Evolutionary conservation across 371 early-diverging fungal genomes (phyloP).

Genomic region (Rhizomucor pusillus): DNA sequence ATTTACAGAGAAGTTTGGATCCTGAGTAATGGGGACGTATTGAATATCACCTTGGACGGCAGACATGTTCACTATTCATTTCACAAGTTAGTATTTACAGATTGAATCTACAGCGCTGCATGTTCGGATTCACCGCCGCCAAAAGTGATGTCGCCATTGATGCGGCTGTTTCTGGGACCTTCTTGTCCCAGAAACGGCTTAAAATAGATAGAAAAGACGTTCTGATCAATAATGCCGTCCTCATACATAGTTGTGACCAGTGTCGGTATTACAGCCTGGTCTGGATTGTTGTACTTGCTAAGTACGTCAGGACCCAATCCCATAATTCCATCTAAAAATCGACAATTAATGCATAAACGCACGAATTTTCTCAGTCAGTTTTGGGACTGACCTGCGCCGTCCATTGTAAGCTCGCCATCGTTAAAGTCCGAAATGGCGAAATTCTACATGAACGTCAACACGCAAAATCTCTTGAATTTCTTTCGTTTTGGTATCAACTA

Average conservation of each 20-base stretch:
- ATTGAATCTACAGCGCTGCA: neutral
- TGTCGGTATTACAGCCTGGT: conserved; percentile 27
- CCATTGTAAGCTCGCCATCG: conserved; percentile 40
- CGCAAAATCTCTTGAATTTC: too few species aligned
- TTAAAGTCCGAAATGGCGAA: conserved; percentile 41
- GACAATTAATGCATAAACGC: neutral
- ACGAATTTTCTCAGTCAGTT: neutral
- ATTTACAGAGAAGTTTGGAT: conserved; percentile 10
- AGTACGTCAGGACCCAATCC: conserved; percentile 37
- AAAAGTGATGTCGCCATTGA: conserved; percentile 43
- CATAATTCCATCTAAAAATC: conserved; percentile 34
- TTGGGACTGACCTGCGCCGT: conserved; percentile 26
- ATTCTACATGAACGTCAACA: conserved; percentile 21
- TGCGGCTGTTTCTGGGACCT: conserved; percentile 8
- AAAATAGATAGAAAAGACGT: conserved; percentile 41
- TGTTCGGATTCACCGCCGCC: conserved; percentile 28
- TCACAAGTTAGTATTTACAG: neutral
- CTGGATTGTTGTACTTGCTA: conserved; percentile 32
- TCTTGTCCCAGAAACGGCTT: conserved; percentile 14
- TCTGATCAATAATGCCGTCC: conserved; percentile 24
- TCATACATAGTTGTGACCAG: conserved; percentile 34
- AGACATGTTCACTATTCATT: conserved; percentile 17
- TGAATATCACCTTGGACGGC: conserved; percentile 21
- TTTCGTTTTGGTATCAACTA: conserved; percentile 7
- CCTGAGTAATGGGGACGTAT: conserved; percentile 24